Percentiles rank a stretch among this genome's conserved stretches.
Conservation (phyloP, 345 rosid species). For the Boechera retrofracta region DNA sequence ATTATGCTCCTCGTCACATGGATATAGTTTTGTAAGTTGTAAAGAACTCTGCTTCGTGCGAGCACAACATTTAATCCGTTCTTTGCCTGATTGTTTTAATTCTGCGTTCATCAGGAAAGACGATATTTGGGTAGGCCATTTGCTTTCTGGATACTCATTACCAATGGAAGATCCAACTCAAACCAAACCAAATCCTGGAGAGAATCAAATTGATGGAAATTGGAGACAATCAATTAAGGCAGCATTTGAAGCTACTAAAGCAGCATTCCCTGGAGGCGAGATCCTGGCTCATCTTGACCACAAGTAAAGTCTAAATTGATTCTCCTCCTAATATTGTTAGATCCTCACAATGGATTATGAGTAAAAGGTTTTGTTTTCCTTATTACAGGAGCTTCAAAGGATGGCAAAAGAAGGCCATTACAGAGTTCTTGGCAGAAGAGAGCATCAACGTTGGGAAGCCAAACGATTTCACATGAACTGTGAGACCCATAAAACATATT, state of each 20-base stretch:
- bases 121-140: conserved; percentile 87
- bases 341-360: not conserved
- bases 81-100: not conserved
- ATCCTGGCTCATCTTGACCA: conserved; percentile 93
- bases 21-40: conserved; percentile 76
- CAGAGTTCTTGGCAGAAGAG: conserved; percentile 62
- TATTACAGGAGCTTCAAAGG: conserved; percentile 83
- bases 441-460: conserved; percentile 70
- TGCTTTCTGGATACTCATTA: conserved; percentile 83
- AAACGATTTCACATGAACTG: conserved; percentile 53
- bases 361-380: not conserved
- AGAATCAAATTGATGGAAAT: conserved; percentile 63
- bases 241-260: conserved; percentile 78
- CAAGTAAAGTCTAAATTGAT: conserved; percentile 60
- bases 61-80: not conserved
- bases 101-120: conserved; percentile 58
- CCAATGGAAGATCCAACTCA: conserved; percentile 67
- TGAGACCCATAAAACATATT: conserved; percentile 3
- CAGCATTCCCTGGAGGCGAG: conserved; percentile 85
- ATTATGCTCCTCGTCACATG: conserved; percentile 94
- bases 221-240: conserved; percentile 83
- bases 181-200: conserved; percentile 49
- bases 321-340: conserved; percentile 1
- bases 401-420: conserved; percentile 87
- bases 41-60: not conserved